Conservation (phyloP, 495 filamentous ascomycete genomes). For the Cenococcum geophilum region DNA sequence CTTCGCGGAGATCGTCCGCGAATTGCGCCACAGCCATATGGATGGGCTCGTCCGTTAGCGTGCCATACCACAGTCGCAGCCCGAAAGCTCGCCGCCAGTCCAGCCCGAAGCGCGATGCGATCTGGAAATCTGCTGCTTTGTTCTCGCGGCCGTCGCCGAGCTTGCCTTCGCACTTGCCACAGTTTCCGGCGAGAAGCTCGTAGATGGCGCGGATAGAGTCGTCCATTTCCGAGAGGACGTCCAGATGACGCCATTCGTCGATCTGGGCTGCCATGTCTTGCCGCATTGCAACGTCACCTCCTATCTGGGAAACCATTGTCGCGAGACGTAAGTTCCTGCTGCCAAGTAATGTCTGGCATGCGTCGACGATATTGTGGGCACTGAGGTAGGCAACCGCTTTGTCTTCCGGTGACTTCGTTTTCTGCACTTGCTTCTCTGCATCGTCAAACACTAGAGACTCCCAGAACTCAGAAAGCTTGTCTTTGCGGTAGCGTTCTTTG, state of each 20-base stretch:
- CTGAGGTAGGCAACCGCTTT: slow-evolving; percentile 75
- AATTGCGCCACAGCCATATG: slow-evolving; percentile 65
- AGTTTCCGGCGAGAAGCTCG: slow-evolving; percentile 80
- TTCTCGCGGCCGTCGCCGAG: slow-evolving; percentile 66
- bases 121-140: slow-evolving; percentile 64
- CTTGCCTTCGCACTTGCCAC: slow-evolving; percentile 70
- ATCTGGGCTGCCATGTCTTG: slow-evolving; percentile 71
- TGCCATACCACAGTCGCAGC: slow-evolving; percentile 80
- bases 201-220: slow-evolving; percentile 82
- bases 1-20: slow-evolving; percentile 54
- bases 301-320: slow-evolving; percentile 74
- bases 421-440: slow-evolving; percentile 47
- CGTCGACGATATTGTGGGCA: slow-evolving; percentile 68
- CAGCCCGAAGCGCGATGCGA: slow-evolving; percentile 73
- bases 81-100: slow-evolving; percentile 93
- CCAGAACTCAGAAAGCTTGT: slow-evolving; percentile 56
- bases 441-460: slow-evolving; percentile 53
- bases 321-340: slow-evolving; percentile 74
- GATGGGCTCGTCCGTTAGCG: slow-evolving; percentile 57
- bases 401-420: slow-evolving; percentile 61
- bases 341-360: slow-evolving; percentile 68
- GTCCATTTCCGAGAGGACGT: slow-evolving; percentile 78
- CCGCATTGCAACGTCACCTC: slow-evolving; percentile 55
- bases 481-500: slow-evolving; percentile 46
- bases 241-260: slow-evolving; percentile 71